Evolutionary conservation across 1,284 basidiomycete genomes (phyloP).

Genomic region (Ganoderma resinaceum): DNA sequence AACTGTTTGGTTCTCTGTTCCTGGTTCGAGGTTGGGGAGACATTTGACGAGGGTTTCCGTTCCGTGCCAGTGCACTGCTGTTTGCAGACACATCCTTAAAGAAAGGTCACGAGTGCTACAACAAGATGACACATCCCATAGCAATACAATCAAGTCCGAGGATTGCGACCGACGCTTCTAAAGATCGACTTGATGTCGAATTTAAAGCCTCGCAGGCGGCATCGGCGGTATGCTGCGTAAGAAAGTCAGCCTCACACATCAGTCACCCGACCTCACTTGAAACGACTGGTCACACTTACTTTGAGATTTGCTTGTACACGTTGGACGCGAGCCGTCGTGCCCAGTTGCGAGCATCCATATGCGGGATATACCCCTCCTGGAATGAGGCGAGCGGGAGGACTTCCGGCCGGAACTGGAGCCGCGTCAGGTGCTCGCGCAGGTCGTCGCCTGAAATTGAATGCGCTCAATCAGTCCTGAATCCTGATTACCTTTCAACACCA

Average conservation of each 20-base stretch:
- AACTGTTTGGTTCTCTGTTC: too few relatives aligned
- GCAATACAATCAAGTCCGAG: neutral
- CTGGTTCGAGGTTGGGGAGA: too few relatives aligned
- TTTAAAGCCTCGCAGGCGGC: neutral
- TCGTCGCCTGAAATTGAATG: neutral
- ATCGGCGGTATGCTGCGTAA: neutral
- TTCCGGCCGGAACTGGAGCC: conserved; percentile 8
- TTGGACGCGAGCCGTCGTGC: conserved; percentile 9
- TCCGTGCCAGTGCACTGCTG: too few relatives aligned
- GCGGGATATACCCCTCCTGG: conserved; percentile 3
- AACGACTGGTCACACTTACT: neutral
- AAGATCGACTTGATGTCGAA: neutral
- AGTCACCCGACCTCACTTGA: neutral
- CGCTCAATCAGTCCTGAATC: neutral
- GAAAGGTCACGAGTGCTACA: neutral
- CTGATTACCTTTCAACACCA: neutral
- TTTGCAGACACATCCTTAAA: neutral
- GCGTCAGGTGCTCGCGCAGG: conserved; percentile 1
- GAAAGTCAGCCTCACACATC: neutral
- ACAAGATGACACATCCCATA: neutral
- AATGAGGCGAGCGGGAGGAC: conserved; percentile 9
- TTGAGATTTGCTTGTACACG: neutral
- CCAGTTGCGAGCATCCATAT: conserved; percentile 10
- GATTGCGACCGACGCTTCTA: neutral
- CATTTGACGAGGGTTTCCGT: too few relatives aligned